Evolutionary conservation across 305 asterid species (phyloP), one percentile per base, ranked within the genome.

Genomic region (Fraxinus baroniana): DNA sequence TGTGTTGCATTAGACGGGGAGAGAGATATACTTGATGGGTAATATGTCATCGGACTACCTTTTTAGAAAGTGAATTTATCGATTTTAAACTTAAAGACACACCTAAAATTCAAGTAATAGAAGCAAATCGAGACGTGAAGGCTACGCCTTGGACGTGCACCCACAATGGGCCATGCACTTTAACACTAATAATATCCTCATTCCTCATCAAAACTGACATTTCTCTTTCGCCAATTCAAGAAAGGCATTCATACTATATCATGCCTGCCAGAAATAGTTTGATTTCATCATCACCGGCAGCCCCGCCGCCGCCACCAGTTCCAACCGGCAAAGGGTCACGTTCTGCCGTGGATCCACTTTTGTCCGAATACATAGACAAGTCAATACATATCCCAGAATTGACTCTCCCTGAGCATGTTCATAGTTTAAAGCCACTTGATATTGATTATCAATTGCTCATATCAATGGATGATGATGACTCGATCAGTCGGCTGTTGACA

Each of bases 291-390:
- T 60, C 83, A 33, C 28, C 66, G 10, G 74, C 81, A 37, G 78
- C 87, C 36, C 86, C 89, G 20, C 90, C 84, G 7, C 95, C 93
- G 0, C 86, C 93, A 22, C 97, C 95, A 13, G 79, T 93, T 71
- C 94, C 93, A 33, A 93, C 91, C 0, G 91, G 85, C 74, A 84
- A 46, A 79, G 94, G 94, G 22, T 83, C 87, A 32, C 88, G 93
- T 5, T 91, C 91, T 26, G 91, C 92, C 24, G 89, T 84, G 10
- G 84, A 85, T 83, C 86, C 90, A 24, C 24, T 79, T 10, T 81
- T 89, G 13, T 86, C 91, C 3, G 84, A 87, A 10, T 81, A 83
- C 83, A 83, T 93, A 0, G 90, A 88, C 22, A 85, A 70, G 35
- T 76, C 87, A 12, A 7, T 33, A 24, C 78, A 49, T 18, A 84